Conservation (phyloP, 78 protist genomes). For the Dictyostelium intermedium region DNA sequence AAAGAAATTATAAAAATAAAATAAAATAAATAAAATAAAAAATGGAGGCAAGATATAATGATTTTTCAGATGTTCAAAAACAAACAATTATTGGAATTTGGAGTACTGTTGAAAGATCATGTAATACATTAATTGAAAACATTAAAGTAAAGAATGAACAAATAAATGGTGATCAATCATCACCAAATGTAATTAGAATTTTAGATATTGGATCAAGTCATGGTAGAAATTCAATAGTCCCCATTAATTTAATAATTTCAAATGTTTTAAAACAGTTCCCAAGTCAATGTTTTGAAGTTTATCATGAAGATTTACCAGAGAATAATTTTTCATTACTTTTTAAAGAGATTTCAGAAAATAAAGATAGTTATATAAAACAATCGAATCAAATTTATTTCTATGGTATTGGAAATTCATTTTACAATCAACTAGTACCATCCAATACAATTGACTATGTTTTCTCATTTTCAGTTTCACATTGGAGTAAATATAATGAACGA, state of each 20-base stretch:
- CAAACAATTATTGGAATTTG: neutral
- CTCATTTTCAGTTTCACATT: neutral
- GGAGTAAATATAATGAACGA: neutral
- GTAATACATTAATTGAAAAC: neutral
- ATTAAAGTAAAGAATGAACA: neutral
- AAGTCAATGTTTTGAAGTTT: neutral
- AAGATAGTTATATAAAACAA: neutral
- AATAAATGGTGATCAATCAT: no score
- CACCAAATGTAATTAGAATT: neutral
- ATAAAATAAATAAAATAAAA: no score
- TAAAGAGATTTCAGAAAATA: neutral
- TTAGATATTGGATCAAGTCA: neutral
- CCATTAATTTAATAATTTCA: neutral
- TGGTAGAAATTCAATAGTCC: neutral
- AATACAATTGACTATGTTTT: neutral
- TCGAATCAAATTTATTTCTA: neutral
- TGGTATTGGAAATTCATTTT: constrained; percentile 10
- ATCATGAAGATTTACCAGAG: constrained; percentile 10
- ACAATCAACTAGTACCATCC: neutral
- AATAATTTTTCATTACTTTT: neutral
- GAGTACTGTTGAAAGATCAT: neutral
- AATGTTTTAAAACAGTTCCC: neutral
- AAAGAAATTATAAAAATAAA: no score
- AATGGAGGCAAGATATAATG: constrained; percentile 8
- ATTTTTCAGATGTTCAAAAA: neutral